Base-by-base conservation (phyloP, 495 filamentous ascomycete species). In the Jackrogersella minutella region DNA sequence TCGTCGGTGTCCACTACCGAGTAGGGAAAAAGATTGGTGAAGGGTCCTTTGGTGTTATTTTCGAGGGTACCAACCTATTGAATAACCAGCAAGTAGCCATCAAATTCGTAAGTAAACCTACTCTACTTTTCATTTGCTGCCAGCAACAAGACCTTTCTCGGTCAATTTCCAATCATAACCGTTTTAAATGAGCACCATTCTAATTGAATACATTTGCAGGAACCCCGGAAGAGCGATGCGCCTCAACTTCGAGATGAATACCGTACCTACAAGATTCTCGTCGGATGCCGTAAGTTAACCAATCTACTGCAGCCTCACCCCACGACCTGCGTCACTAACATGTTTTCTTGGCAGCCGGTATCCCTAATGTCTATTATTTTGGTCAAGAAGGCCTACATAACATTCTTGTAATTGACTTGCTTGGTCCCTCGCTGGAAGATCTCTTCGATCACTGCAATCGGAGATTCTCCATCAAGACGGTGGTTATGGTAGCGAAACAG, bases 311-410 rank as follows among this genome's bases (percentile, higher is more conserved):
- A 7, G 13, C 28, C 28, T 59, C 11, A 16, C 33, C n/a, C 30
- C 28, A 64, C 36, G 59, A 46, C 8, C 22, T 31, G n/a, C 11
- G n/a, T 67, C 16, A 73, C 68, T 64, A 43, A 64, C 60, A 36
- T 50, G 5, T 37, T 52, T 47, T 16, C 33, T n/a, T 64, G 64
- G 37, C 65, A 99, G 95, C 95, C 59, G 95, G 95, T 70, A 98
- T 99, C 69, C 95, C 95, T 72, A 98, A 99, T 88, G 95, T 99
- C 73, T 99, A 99, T 80, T 99, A 99, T 80, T 99, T 98, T 69
- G 95, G 95, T 62, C 95, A 99, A 78, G 95, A 99, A 80, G 95
- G 95, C 69, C 86, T 99, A 19, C 95, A 99, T 81, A 99, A 99
- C 80, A 99, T 99, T 68, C 87, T 99, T 2, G 95, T 99, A 54